Evolutionary conservation across 352 stramenopile species (phyloP), one percentile per base, ranked within the genome.

Genomic region (Plasmopara muralis): DNA sequence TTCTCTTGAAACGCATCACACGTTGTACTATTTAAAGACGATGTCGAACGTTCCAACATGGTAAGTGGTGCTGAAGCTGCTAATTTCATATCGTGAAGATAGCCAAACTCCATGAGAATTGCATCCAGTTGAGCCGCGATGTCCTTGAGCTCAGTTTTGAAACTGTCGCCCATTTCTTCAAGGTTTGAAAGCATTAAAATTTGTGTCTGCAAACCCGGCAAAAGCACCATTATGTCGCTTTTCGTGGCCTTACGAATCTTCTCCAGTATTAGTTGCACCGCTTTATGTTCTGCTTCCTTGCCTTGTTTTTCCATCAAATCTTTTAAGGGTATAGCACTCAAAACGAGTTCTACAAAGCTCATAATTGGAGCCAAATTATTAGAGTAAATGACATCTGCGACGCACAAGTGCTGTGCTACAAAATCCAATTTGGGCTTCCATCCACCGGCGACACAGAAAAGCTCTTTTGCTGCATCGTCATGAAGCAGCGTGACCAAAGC

Each of bases 371-470:
- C 44, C 34, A 96, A 10, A 14, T 89, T 72, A 6, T 52, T 43
- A 18, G 66, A 58, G 67, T 96, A 94, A 37, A 96, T 93, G 33
- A 97, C 77, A 40, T 93, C 70, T 4, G 75, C 51, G 7, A 83
- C 51, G 7, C 68, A 60, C 10, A 96, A 59, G 4, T 74, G 68
- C 61, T 89, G 80, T 5, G 72, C 63, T n/a, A 95, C 57, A 8
- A 42, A 54, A 10, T 87, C 68, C 9, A 97, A 59, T 34, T 95
- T 85, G 2, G 47, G 47, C n/a, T 85, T 87, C 15, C 96, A 70
- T 0, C 80, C 87, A 1, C 84, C 87, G 14, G 77, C 72, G 29
- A 70, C 70, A 45, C 84, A 73, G 43, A 95, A 95, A 45, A 95
- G 92, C 9, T 93, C 84, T 44, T 92, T 82, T 28, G 94, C 65